A percentile compares a stretch with the other conserved stretches of the same genome.
Conservation (phyloP, 2,329 filamentous ascomycete species). For the Pestalotiopsis sp. region DNA sequence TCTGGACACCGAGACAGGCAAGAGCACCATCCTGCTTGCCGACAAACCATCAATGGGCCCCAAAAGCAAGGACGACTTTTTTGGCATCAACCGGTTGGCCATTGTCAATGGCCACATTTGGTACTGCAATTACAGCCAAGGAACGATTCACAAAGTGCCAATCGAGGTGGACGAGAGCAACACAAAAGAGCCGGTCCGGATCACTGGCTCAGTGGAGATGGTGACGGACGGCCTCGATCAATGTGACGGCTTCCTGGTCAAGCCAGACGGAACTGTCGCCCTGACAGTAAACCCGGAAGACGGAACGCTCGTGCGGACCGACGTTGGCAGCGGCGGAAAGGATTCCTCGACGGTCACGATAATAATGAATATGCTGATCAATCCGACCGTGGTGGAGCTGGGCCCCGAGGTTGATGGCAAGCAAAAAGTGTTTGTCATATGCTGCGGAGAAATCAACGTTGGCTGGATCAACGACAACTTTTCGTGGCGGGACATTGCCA, state of each 20-base stretch:
- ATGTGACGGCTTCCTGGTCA: constrained; percentile 26
- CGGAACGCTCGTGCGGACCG: constrained; percentile 20
- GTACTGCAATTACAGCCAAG: constrained; percentile 29
- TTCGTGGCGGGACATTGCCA: constrained; percentile 27
- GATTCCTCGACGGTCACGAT: constrained; percentile 16
- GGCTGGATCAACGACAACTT: constrained; percentile 26
- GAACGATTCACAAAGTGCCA: constrained; percentile 26
- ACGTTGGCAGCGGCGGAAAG: neutral
- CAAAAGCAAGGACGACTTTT: constrained; percentile 20
- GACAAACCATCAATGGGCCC: constrained; percentile 24
- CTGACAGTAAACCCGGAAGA: constrained; percentile 22
- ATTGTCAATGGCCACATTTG: constrained; percentile 23
- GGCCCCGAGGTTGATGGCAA: constrained; percentile 15
- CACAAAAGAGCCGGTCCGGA: constrained; percentile 16
- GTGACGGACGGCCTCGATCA: constrained; percentile 25
- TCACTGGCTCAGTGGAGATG: constrained; percentile 22
- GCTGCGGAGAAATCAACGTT: constrained; percentile 32
- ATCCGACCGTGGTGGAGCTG: constrained; percentile 28
- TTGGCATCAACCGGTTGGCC: constrained; percentile 27
- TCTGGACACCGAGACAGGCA: constrained; percentile 24
- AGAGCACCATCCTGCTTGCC: constrained; percentile 18
- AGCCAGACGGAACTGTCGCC: constrained; percentile 21
- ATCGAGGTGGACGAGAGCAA: constrained; percentile 17
- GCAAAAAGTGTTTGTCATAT: constrained; percentile 28
- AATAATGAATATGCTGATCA: constrained; percentile 24